Conservation (phyloP, 345 rosid species). For the Melaleuca quinquenervia region DNA sequence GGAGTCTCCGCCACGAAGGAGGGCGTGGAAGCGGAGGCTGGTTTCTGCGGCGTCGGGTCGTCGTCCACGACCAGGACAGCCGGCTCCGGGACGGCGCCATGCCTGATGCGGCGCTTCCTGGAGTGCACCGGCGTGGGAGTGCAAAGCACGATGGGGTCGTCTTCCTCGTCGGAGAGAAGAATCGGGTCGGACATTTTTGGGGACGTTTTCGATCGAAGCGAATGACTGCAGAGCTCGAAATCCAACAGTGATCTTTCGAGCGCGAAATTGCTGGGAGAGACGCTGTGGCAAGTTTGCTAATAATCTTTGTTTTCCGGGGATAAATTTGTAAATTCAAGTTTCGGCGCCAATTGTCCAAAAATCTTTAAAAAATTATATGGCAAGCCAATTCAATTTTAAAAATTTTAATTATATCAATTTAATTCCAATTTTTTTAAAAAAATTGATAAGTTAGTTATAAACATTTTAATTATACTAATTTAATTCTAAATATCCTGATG, state of each 20-base stretch:
- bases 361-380: no score
- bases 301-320: not conserved
- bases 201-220: not conserved
- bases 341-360: no score
- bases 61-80: constrained; percentile 40
- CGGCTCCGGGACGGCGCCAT: constrained; percentile 3
- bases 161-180: constrained; percentile 43
- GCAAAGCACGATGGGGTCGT: constrained; percentile 10
- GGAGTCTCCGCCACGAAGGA: constrained; percentile 64
- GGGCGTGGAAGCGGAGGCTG: constrained; percentile 16
- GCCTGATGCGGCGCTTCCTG: constrained; percentile 25
- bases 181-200: constrained; percentile 32
- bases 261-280: not conserved
- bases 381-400: no score
- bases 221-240: not conserved
- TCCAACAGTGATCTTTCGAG: not conserved
- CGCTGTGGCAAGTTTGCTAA: not conserved
- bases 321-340: not conserved
- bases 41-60: constrained; percentile 47
- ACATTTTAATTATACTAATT: no score
- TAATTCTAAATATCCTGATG: no score
- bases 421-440: no score
- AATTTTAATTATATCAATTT: no score
- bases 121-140: constrained; percentile 23
- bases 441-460: no score